Evolutionary conservation across 352 stramenopile species (phyloP).

Genomic region (Phytophthora pluvialis): DNA sequence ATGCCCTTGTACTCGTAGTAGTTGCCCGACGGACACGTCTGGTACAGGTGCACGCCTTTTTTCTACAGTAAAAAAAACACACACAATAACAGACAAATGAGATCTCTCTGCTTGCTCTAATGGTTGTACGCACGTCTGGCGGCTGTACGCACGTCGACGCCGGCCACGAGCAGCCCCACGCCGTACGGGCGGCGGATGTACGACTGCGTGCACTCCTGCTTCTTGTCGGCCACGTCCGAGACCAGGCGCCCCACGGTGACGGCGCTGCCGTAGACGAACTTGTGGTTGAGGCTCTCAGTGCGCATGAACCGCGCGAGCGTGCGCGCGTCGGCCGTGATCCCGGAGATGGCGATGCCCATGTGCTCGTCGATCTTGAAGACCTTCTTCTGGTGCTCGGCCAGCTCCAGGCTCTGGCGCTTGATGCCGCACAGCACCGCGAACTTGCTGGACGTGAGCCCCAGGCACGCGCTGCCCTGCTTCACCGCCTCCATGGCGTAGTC

Average conservation of each 20-base stretch:
- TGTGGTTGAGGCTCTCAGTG: conserved; percentile 99
- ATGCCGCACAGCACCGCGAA: conserved; percentile 94
- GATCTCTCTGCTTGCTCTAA: background rate
- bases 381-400: conserved; percentile 98
- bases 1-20: conserved; percentile 99
- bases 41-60: conserved; percentile 97
- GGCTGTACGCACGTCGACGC: conserved; percentile 73
- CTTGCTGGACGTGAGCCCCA: conserved; percentile 95
- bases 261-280: conserved; percentile 98
- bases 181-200: conserved; percentile 99
- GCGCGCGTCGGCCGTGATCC: conserved; percentile 97
- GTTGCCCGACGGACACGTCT: conserved; percentile 98
- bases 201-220: conserved; percentile 99
- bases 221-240: conserved; percentile 97
- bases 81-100: conserved; percentile 4
- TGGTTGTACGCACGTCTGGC: no score
- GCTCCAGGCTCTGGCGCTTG: conserved; percentile 85
- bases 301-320: conserved; percentile 96
- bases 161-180: conserved; percentile 97
- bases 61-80: conserved; percentile 67
- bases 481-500: conserved; percentile 97
- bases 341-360: conserved; percentile 97
- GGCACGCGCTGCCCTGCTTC: conserved; percentile 96
- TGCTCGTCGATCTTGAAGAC: conserved; percentile 99
- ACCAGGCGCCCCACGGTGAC: conserved; percentile 96